Evolutionary conservation across 2,329 filamentous ascomycete genomes (phyloP), one percentile per base, ranked within the genome.

Genomic region (Ambrosiella xylebori): DNA sequence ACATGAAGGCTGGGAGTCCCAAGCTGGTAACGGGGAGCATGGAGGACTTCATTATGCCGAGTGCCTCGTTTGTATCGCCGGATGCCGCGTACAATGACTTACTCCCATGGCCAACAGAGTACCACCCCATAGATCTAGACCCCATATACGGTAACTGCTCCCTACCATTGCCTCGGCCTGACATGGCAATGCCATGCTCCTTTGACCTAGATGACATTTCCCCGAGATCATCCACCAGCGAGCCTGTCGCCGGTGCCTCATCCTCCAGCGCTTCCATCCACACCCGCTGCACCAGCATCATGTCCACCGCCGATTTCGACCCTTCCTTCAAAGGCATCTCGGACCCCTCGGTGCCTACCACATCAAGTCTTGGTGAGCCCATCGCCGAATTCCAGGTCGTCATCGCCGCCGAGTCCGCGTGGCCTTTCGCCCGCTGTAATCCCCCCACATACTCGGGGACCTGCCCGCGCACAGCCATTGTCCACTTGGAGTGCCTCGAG

Each of bases 391-490:
- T 74, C 45, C 70, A 74, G 51, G 72, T 71, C 0, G 70, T 77
- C 12, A 68, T 76, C 11, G 71, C 71, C 1, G 71, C 74, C 1
- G 75, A 78, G 62, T 70, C 70, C 1, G 72, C 71, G 0, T 79
- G 76, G 76, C 75, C 75, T 11, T 63, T 78, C 37, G 76, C 75
- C 2, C 69, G 74, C 15, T 78, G 76, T 64, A 78, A 74, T 59
- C 72, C 71, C 1, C 70, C 69, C 1, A 66, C 71, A 11, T 74
- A 69, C 61, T 73, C 74, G 0, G 71, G 68, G 1, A 65, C 68
- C 1, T 77, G 75, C 55, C 74, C 73, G 0, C 69, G 72, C 3
- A 78, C 76, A 7, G 74, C 74, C 3, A 74, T 76, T 39, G 68
- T 76, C 27, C 75, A 78, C 60, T 68, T 78, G 0, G 74, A 77